A percentile compares a stretch with the other conserved stretches of the same genome.
Evolutionary conservation across 306 rosid species (phyloP).

Genomic region (Dryas octopetala): DNA sequence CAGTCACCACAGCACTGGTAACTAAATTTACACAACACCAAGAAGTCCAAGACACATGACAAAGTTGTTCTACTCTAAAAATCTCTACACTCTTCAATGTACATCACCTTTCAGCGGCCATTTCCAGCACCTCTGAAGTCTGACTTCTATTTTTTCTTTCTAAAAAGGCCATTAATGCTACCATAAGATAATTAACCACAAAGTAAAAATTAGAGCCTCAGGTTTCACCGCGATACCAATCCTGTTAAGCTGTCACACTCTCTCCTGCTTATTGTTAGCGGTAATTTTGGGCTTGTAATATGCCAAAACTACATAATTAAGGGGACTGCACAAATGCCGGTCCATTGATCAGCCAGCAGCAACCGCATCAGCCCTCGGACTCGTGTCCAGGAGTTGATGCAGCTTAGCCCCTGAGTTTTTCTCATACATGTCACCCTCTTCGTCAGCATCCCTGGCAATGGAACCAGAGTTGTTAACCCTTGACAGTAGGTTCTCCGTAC

Average conservation of each 20-base stretch:
- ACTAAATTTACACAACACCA: conserved; percentile 20
- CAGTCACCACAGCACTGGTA: conserved; percentile 11
- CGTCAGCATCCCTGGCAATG: conserved; percentile 50
- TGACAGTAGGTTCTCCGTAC: conserved; percentile 71
- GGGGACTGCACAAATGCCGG: conserved; percentile 34
- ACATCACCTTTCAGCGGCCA: conserved; percentile 51
- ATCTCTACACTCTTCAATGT: conserved; percentile 49
- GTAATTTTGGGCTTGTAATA: conserved; percentile 88
- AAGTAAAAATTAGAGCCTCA: conserved; percentile 47
- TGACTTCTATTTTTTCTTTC: background rate
- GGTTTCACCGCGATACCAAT: conserved; percentile 31
- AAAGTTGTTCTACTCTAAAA: conserved; percentile 35
- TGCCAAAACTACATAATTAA: conserved; percentile 85
- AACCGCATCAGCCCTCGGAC: conserved; percentile 80
- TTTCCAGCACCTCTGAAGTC: conserved; percentile 38
- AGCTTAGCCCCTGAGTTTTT: conserved; percentile 74
- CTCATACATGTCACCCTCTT: conserved; percentile 59
- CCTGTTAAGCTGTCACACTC: conserved; percentile 42
- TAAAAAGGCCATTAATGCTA: conserved; percentile 25
- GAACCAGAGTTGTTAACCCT: conserved; percentile 66
- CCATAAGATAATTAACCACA: conserved; percentile 33
- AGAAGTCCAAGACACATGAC: conserved; percentile 7
- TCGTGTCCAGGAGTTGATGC: conserved; percentile 80
- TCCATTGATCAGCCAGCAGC: conserved; percentile 68
- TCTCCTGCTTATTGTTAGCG: conserved; percentile 60